Evolutionary conservation across 768 basidiomycete genomes (phyloP).

Genomic region (Lepiota brunneoincarnata): DNA sequence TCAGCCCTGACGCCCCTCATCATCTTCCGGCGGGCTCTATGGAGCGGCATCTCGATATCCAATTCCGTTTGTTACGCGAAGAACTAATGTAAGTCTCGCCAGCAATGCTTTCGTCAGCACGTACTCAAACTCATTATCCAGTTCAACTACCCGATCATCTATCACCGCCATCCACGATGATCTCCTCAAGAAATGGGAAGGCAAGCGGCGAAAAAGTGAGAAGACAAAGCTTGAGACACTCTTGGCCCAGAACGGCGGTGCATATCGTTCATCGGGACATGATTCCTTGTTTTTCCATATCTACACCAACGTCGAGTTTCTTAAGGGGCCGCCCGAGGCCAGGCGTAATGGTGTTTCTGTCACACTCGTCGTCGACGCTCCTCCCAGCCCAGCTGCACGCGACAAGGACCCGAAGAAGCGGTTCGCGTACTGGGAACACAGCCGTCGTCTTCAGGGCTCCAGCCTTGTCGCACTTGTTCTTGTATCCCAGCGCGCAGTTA

Average conservation of each 20-base stretch:
- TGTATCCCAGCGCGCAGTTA: constrained; percentile 26
- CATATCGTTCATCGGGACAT: constrained; percentile 43
- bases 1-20: too few relatives aligned
- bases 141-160: not conserved
- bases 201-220: constrained; percentile 1
- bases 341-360: constrained; percentile 47
- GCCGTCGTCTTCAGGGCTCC: constrained; percentile 53
- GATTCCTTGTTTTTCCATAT: constrained; percentile 61
- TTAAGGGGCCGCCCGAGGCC: constrained; percentile 39
- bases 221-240: constrained; percentile 43
- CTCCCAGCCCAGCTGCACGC: constrained; percentile 54
- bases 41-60: too few relatives aligned
- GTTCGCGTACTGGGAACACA: constrained; percentile 59
- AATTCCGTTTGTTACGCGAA: too few relatives aligned
- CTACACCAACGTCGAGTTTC: constrained; percentile 53
- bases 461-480: constrained; percentile 63
- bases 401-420: constrained; percentile 32
- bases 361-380: constrained; percentile 44
- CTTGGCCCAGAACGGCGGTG: constrained; percentile 53
- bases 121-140: too few relatives aligned
- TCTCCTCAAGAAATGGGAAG: constrained; percentile 20
- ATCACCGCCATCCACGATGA: constrained; percentile 32
- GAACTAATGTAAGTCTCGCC: too few relatives aligned
- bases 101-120: too few relatives aligned
- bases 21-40: too few relatives aligned